Percentiles rank a stretch among this genome's conserved stretches.
Evolutionary conservation across 1,284 basidiomycete genomes (phyloP).

Genomic region (Sporisorium graminicola): DNA sequence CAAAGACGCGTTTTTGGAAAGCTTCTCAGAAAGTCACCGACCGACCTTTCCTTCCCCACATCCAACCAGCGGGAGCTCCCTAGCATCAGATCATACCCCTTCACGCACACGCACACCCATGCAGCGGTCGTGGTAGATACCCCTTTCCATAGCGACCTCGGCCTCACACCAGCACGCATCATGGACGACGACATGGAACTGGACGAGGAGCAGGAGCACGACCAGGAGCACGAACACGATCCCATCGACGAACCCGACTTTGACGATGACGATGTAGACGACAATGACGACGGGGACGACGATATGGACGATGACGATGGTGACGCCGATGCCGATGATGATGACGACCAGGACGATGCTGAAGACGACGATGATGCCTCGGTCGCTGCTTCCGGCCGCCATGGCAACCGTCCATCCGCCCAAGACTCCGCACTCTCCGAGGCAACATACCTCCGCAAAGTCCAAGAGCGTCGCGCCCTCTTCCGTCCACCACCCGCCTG

Average conservation of each 20-base stretch:
- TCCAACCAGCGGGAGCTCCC: neutral
- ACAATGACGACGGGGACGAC: conserved; percentile 23
- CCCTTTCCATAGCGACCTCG: neutral
- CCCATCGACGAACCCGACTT: conserved; percentile 36
- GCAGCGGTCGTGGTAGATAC: neutral
- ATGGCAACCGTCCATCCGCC: conserved; percentile 12
- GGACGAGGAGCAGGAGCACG: conserved; percentile 50
- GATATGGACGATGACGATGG: conserved; percentile 31
- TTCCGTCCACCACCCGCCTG: conserved; percentile 28
- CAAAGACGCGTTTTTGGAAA: neutral
- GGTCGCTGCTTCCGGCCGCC: conserved; percentile 16
- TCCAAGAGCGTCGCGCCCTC: conserved; percentile 30
- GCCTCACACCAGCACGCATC: neutral
- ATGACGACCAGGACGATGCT: conserved; percentile 25
- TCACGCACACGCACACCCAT: neutral
- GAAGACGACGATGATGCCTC: conserved; percentile 26
- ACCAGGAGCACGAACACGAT: conserved; percentile 22
- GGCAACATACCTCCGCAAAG: conserved; percentile 41
- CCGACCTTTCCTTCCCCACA: neutral
- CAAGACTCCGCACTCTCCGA: conserved; percentile 26
- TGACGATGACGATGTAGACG: conserved; percentile 30
- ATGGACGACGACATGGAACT: conserved; percentile 56
- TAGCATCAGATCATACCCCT: too few species aligned
- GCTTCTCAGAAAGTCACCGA: neutral
- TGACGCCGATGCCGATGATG: conserved; percentile 23